Evolutionary conservation across 1,284 basidiomycete genomes (phyloP), one percentile per base, ranked within the genome.

Genomic region (Phenoliferia sp.): DNA sequence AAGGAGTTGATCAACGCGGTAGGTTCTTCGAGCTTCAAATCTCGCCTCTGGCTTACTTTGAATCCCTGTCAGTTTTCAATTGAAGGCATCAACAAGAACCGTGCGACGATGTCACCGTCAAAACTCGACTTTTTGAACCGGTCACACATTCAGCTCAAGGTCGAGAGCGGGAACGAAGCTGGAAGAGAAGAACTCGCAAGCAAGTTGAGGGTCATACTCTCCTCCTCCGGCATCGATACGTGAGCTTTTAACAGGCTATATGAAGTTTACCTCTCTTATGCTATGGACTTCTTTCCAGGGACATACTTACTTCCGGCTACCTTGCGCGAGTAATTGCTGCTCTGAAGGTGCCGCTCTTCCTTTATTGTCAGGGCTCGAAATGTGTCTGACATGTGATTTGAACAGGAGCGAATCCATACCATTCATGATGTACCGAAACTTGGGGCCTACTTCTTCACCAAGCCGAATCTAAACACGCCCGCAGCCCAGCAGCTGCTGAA

Each of bases 91-190:
- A 92, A 90, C 0, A 89, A 90, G 62, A 85, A 90, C 44, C 86
- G 89, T 66, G 85, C 88, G 31, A 84, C 86, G 34, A 83, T 93
- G 31, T 89, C 91, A 69, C 83, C 84, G 0, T 77, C 80, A 28
- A 92, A 92, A 74, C 82, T 93, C 12, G 85, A 86, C 69, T 88
- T 86, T 74, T 80, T 93, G 63, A 93, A 92, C 78, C 89, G 89
- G 73, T 85, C 87, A 34, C 89, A 92, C 77, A 78, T 93, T 16
- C 83, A 84, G 79, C 80, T 79, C n/a, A 75, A 77, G 63, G 55
- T 61, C 2, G 59, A 36, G 3, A 2, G n/a, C 9, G 67, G 44
- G 5, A 29, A 52, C 12, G 39, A 57, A 34, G 69, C 61, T 2
- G 63, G 62, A 3, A 39, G 70, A 12, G n/a, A 28, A 5, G 60